These are phyloP conservation scores for Pleurotus sapidus DNA, from an alignment of 768 basidiomycete species.

Conservation along the genomic window DNA sequence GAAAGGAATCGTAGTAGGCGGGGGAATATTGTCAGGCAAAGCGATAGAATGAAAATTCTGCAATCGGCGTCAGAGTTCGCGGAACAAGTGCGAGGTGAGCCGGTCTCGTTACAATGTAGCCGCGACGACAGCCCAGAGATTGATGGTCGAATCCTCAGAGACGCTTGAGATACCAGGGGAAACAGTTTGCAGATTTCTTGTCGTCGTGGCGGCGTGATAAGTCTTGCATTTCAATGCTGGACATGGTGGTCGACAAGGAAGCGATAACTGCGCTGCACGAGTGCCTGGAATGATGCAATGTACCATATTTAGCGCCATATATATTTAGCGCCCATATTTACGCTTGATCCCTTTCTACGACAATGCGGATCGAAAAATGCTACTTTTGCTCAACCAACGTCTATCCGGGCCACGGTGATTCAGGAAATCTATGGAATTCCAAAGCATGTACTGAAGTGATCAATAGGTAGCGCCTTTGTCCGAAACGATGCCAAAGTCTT, in stretches of 20 bases:
- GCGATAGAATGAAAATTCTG: conserved; percentile 19
- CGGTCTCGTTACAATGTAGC: not conserved
- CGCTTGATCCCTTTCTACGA: not conserved
- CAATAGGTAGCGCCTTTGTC: conserved; percentile 86
- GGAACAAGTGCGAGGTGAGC: not conserved
- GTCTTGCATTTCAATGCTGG: conserved; percentile 5
- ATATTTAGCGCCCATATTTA: too few relatives aligned
- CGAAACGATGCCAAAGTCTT: conserved; percentile 98
- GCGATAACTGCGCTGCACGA: not conserved
- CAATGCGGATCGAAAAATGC: conserved; percentile 96
- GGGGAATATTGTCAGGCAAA: conserved; percentile 49
- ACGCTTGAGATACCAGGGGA: not conserved
- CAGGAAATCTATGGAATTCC: not conserved
- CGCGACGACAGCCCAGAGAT: not conserved
- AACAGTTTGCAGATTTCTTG: too few relatives aligned
- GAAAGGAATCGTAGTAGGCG: conserved; percentile 68
- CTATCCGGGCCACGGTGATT: conserved; percentile 91
- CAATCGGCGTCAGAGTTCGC: not conserved
- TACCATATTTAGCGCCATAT: too few relatives aligned
- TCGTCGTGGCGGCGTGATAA: not conserved
- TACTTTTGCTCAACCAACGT: conserved; percentile 97
- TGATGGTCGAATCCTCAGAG: not conserved
- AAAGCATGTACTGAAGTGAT: conserved; percentile 1
- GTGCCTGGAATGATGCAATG: too few relatives aligned
- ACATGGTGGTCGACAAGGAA: not conserved